These are phyloP conservation scores for Dendrocalamus latiflorus DNA, from an alignment of 202 grass and related monocot genomes.

Conservation along the genomic window DNA sequence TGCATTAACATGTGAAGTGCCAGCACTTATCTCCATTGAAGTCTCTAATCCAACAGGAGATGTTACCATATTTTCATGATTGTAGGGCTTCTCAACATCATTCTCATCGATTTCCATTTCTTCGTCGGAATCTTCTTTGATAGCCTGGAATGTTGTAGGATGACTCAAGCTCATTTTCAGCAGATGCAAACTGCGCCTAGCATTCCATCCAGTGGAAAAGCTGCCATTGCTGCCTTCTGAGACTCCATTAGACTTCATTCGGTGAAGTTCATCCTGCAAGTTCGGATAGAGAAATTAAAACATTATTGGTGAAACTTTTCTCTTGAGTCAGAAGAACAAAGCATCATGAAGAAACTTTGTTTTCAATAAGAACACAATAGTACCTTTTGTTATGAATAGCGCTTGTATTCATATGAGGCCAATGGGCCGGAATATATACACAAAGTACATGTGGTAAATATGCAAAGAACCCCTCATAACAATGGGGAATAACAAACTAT, in stretches of 20 bases:
- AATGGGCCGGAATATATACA: too few species aligned
- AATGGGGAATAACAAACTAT: too few species aligned
- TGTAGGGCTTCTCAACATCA: slow-evolving; percentile 67
- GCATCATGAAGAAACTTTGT: background rate
- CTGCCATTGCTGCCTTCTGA: slow-evolving; percentile 41
- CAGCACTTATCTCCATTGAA: slow-evolving; percentile 24
- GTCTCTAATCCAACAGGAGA: slow-evolving; percentile 24
- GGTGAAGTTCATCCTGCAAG: slow-evolving; percentile 82
- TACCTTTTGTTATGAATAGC: too few species aligned
- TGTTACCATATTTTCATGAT: slow-evolving; percentile 30
- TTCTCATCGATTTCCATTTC: slow-evolving; percentile 99
- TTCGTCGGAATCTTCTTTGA: slow-evolving; percentile 90
- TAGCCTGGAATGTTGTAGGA: slow-evolving; percentile 54
- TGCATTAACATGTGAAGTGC: slow-evolving; percentile 20
- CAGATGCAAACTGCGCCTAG: slow-evolving; percentile 75
- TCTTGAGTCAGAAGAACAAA: slow-evolving; percentile 10
- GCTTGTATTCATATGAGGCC: too few species aligned
- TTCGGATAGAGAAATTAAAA: slow-evolving; percentile 11
- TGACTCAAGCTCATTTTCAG: slow-evolving; percentile 83
- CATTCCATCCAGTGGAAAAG: slow-evolving; percentile 59
- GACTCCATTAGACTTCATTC: slow-evolving; percentile 74
- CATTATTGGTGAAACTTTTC: background rate
- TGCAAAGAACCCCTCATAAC: too few species aligned
- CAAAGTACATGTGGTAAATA: too few species aligned
- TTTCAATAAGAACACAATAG: slow-evolving; percentile 8